Evolutionary conservation across 352 stramenopile genomes (phyloP).

Genomic region (Phytophthora crassamura): DNA sequence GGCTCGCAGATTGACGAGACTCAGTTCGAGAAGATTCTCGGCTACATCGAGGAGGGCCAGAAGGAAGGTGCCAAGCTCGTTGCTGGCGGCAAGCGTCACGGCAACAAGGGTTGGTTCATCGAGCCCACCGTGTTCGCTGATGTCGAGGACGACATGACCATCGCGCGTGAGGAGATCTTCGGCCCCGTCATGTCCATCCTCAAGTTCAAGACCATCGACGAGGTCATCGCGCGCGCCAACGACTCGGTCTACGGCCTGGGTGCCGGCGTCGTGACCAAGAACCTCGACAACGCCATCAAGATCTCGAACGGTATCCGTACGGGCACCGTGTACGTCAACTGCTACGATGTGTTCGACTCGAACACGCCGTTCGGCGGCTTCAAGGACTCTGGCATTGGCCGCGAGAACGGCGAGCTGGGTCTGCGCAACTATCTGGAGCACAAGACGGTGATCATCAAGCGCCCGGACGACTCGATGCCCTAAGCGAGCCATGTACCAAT

Average conservation of each 20-base stretch:
- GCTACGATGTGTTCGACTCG: conserved; percentile 88
- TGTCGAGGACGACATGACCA: conserved; percentile 79
- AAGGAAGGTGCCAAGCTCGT: conserved; percentile 82
- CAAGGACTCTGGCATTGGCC: conserved; percentile 85
- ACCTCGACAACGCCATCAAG: conserved; percentile 80
- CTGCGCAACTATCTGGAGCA: conserved; percentile 80
- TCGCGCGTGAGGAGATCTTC: conserved; percentile 92
- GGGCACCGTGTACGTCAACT: conserved; percentile 95
- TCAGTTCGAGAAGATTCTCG: conserved; percentile 86
- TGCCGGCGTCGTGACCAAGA: conserved; percentile 87
- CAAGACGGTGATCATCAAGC: conserved; percentile 72
- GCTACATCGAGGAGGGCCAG: conserved; percentile 73
- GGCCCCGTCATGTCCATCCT: conserved; percentile 88
- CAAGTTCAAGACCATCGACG: conserved; percentile 88
- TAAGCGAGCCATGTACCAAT: conserved; percentile 29
- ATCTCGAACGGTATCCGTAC: conserved; percentile 87
- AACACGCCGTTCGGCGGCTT: conserved; percentile 87
- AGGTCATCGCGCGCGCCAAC: conserved; percentile 88
- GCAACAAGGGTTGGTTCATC: conserved; percentile 88
- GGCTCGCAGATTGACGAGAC: conserved; percentile 64
- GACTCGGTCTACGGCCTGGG: conserved; percentile 86
- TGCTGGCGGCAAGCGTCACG: conserved; percentile 72
- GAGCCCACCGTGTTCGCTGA: conserved; percentile 92
- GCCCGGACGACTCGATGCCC: conserved; percentile 53
- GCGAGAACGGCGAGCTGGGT: conserved; percentile 75